Evolutionary conservation across 148 eudicot species (phyloP), one percentile per base, ranked within the genome.

Genomic region (Amaranthus palmeri): DNA sequence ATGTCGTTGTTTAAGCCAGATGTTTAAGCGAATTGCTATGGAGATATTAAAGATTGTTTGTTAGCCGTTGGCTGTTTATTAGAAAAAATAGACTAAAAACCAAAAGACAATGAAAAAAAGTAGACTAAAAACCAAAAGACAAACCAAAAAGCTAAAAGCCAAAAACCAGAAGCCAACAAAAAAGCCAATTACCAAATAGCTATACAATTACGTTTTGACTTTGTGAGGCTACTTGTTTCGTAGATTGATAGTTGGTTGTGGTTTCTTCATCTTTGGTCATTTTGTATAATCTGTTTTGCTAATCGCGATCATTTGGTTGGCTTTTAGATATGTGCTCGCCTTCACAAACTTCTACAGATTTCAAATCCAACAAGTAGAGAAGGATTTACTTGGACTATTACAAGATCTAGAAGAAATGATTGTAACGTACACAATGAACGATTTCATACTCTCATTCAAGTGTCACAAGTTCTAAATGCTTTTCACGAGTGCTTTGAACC

Each of bases 401-500:
- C 83, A 61, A 80, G 86, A 75, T 83, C 86, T 54, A 74, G 86
- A 75, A 83, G 86, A 67, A 83, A 83, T 54, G 81, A 83, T 65
- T 83, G 79, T 76, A 83, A 83, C 49, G 69, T 80, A 68, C 79
- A 80, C 64, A 77, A 76, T 72, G 83, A 80, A 70, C 57, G 86
- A 64, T 67, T 75, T 69, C 83, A 83, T 75, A 81, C 86, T 63
- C 65, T 69, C 54, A 61, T 83, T 61, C 86, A 78, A 74, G 77
- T 69, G 60, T 83, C 83, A 59, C 86, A 80, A 70, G 81, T 75
- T 46, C 53, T 80, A 74, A 83, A 72, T 44, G 86, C 78, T 66
- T 72, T 85, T 61, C 83, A 78, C 17, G 88, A 85, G 78, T 85
- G 88, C 70, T 85, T 85, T 64, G 78, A 82, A 70, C 86, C 88